Base-by-base conservation (phyloP, 768 basidiomycete species). In the Termitomyces sp. region DNA sequence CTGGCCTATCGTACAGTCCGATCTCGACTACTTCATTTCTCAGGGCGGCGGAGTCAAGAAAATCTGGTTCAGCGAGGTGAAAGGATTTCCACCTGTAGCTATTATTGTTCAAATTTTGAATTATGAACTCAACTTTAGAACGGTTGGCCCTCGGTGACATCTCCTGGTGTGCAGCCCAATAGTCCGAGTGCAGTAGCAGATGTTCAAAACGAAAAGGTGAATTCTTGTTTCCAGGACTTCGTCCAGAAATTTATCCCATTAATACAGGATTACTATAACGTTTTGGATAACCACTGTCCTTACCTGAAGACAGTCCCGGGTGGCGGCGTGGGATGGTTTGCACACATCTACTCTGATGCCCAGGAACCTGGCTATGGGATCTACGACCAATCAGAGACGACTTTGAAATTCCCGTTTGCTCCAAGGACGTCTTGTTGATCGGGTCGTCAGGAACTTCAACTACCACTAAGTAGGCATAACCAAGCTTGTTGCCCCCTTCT, bases 321-420 rank as follows among this genome's bases (percentile, higher is more conserved):
- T 3, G 87, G 87, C 22, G 87, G 87, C 24, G 72, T 90, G 36
- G 87, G 89, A 12, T 92, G 89, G 90, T 92, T 92, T 63, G 87
- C 86, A 27, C 90, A 91, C 66, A 84, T 90, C 54, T 90, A 90
- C 64, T 83, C 84, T 1, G 90, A 90, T 64, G 58, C 69, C 59
- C 78, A 83, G 63, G 78, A 80, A 63, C 83, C 85, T 18, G 88
- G 88, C 12, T 91, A 91, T 64, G 89, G 88, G 6, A 80, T 90
- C 53, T 86, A 86, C 63, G 69, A 78, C 32, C 60, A 42, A 0
- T 68, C 72, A 31, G 82, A 83, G 22, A 64, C 67, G 16, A 64
- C 65, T 22, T 61, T 78, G 59, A 89, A 90, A 71, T 87, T 90
- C 65, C 69, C 74, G 5, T 89, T 90, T 66, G 71, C 69, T n/a